Conservation (phyloP, 495 filamentous ascomycete species). For the Pyrenula massariospora region DNA sequence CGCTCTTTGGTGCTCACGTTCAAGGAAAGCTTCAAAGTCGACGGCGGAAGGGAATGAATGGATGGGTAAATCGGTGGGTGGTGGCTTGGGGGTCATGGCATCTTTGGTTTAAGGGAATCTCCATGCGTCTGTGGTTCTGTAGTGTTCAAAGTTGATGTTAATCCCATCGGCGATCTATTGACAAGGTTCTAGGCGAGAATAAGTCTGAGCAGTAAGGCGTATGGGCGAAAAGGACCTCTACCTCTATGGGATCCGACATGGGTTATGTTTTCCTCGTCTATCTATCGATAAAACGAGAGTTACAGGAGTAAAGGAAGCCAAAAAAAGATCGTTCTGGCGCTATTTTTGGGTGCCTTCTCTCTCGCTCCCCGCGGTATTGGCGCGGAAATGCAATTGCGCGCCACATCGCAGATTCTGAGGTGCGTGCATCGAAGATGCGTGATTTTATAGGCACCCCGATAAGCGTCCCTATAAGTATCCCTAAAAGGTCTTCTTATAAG, state of each 20-base stretch:
- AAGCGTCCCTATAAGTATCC: background rate
- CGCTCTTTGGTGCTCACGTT: slow-evolving; percentile 15
- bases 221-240: no score
- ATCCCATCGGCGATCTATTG: no score
- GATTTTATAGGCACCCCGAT: background rate
- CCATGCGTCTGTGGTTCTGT: no score
- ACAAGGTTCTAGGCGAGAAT: no score
- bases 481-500: background rate
- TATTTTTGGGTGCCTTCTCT: background rate
- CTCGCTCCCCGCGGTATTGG: background rate
- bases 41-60: slow-evolving; percentile 21
- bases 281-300: background rate
- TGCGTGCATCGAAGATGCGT: background rate
- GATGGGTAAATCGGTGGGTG: slow-evolving; percentile 20
- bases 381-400: background rate
- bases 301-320: background rate
- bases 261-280: background rate
- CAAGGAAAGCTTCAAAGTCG: slow-evolving; percentile 34
- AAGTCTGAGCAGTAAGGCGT: no score
- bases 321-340: background rate
- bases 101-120: no score
- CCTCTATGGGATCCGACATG: no score
- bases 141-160: no score
- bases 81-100: background rate
- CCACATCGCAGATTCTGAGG: background rate